Percentiles rank a stretch among this genome's conserved stretches.
Conservation (phyloP, 257 asterid genomes). For the Capsicum rhomboideum region DNA sequence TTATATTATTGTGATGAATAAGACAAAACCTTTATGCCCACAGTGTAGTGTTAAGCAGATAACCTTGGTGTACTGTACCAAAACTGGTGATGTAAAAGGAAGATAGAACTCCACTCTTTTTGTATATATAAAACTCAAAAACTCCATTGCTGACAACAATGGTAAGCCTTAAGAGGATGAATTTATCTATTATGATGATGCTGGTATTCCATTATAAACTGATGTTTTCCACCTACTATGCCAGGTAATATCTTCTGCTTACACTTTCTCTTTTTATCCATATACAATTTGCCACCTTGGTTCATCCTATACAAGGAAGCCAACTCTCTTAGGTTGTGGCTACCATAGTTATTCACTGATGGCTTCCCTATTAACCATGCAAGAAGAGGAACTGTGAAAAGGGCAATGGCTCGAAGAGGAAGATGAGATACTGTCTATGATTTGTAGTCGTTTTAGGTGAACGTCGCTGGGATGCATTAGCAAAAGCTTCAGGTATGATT, state of each 20-base stretch:
- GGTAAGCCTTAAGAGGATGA: neutral
- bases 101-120: too few species aligned
- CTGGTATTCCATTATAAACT: conserved; percentile 21
- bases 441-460: conserved; percentile 43
- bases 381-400: conserved; percentile 33
- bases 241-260: conserved; percentile 3
- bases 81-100: too few species aligned
- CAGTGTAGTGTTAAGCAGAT: too few species aligned
- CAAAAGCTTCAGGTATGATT: conserved; percentile 50
- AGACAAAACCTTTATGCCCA: too few species aligned
- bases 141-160: too few species aligned
- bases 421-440: conserved; percentile 41
- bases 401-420: conserved; percentile 81
- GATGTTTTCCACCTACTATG: conserved; percentile 15
- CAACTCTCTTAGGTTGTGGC: neutral
- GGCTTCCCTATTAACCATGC: conserved; percentile 17
- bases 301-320: neutral
- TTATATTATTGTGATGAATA: too few species aligned
- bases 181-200: conserved; percentile 6
- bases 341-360: neutral
- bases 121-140: too few species aligned
- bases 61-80: too few species aligned
- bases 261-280: neutral
- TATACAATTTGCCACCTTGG: neutral
- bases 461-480: conserved; percentile 63